These are phyloP conservation scores for Sporobolomyces roseus DNA, from an alignment of 768 basidiomycete genomes.

Conservation along the genomic window DNA sequence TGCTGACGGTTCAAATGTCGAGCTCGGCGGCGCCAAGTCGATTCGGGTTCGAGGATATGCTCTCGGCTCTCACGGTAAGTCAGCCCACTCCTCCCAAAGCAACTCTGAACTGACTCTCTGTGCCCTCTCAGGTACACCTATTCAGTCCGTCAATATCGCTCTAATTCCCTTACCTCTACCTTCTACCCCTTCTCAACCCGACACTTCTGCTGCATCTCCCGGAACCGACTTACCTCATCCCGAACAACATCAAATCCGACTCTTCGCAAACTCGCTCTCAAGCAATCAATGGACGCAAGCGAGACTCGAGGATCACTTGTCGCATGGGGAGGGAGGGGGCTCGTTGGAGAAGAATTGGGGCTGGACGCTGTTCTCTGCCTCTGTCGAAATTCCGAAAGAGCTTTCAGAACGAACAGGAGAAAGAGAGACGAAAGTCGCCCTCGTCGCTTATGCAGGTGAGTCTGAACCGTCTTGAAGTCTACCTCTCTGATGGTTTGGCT, in stretches of 20 bases:
- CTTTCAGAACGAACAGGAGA: not conserved
- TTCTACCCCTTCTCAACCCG: too few relatives aligned
- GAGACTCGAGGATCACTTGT: not conserved
- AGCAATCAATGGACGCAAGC: not conserved
- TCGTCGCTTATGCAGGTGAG: constrained; percentile 26
- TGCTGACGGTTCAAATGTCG: not conserved
- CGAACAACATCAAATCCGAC: constrained; percentile 3
- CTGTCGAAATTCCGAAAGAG: not conserved
- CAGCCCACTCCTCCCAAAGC: too few relatives aligned
- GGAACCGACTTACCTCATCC: not conserved
- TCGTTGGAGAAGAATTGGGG: constrained; percentile 9
- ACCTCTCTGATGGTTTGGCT: too few relatives aligned
- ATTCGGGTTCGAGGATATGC: constrained; percentile 24
- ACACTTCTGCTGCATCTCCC: not conserved
- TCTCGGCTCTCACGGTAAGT: constrained; percentile 13
- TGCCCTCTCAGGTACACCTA: constrained; percentile 11
- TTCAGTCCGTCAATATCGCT: constrained; percentile 17
- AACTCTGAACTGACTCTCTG: not conserved
- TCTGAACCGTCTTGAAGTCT: not conserved
- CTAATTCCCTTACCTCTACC: constrained; percentile 5
- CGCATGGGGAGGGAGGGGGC: not conserved
- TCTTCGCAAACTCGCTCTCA: constrained; percentile 1
- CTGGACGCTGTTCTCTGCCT: constrained; percentile 25
- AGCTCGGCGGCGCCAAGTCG: too few relatives aligned
- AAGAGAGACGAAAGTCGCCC: not conserved